Percentiles rank a stretch among this genome's conserved stretches.
These are phyloP conservation scores for Prunus mume DNA, from an alignment of 306 rosid genomes.

Conservation along the genomic window DNA sequence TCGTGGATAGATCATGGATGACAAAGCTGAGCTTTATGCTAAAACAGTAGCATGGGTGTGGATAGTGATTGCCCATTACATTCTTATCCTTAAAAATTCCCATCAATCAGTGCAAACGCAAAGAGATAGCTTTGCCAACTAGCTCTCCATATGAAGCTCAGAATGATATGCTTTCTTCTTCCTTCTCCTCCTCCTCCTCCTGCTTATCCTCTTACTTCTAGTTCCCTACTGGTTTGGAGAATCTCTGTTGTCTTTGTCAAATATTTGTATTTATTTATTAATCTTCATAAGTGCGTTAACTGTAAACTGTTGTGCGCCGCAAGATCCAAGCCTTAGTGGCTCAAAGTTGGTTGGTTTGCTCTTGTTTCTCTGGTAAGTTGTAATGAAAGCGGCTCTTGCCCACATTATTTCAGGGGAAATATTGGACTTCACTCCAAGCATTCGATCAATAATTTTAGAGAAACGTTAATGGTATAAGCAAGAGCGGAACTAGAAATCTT, in stretches of 20 bases:
- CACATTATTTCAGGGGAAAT: not conserved
- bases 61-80: constrained; percentile 6
- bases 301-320: not conserved
- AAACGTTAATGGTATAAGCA: no score
- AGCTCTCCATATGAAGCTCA: not conserved
- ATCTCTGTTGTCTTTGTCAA: not conserved
- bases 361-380: not conserved
- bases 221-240: constrained; percentile 6
- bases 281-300: not conserved
- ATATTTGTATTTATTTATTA: not conserved
- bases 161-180: constrained; percentile 11
- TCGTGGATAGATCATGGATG: not conserved
- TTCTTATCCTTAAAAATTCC: constrained; percentile 51
- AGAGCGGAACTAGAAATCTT: no score
- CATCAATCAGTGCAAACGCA: constrained; percentile 21
- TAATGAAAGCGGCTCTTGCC: not conserved
- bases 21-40: not conserved
- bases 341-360: not conserved
- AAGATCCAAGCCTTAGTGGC: not conserved
- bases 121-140: constrained; percentile 24
- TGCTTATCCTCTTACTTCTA: not conserved
- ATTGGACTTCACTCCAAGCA: not conserved
- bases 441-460: no score
- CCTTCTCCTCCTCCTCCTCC: constrained; percentile 18
- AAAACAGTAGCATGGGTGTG: constrained; percentile 1